Conservation (phyloP, 345 rosid species). For the Capsella bursapastoris region DNA sequence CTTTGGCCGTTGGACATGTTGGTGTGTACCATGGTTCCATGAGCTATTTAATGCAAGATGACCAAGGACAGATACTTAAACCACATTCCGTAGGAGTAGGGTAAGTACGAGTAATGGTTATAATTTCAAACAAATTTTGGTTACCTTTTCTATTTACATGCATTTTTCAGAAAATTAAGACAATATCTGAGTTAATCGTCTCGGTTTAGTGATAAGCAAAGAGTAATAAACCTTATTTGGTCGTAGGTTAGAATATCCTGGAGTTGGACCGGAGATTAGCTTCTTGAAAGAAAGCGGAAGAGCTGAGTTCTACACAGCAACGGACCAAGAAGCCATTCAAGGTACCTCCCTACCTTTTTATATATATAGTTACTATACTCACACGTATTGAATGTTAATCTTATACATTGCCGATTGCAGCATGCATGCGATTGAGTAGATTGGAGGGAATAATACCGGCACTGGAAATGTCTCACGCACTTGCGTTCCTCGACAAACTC, state of each 20-base stretch:
- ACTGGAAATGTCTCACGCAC: slow-evolving; percentile 76
- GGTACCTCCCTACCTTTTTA: slow-evolving; percentile 49
- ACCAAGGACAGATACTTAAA: slow-evolving; percentile 65
- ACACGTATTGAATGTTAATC: not conserved
- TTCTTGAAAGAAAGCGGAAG: slow-evolving; percentile 70
- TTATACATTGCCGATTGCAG: slow-evolving; percentile 42
- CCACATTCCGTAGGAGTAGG: slow-evolving; percentile 74
- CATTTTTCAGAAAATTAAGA: not conserved
- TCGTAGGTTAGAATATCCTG: slow-evolving; percentile 75
- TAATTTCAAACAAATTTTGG: not conserved
- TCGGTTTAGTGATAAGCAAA: not conserved
- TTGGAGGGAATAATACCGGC: slow-evolving; percentile 87
- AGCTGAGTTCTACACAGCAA: slow-evolving; percentile 66
- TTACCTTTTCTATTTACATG: not conserved
- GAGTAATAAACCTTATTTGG: not conserved
- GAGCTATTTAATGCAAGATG: slow-evolving; percentile 79
- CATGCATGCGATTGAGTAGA: slow-evolving; percentile 54
- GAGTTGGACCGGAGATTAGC: slow-evolving; percentile 84
- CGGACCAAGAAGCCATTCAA: slow-evolving; percentile 75
- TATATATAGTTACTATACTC: not conserved
- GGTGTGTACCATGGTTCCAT: slow-evolving; percentile 89
- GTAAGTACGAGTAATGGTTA: slow-evolving; percentile 40
- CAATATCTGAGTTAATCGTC: not conserved
- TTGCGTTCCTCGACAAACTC: slow-evolving; percentile 73
- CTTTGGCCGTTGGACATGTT: slow-evolving; percentile 73